Base-by-base conservation (phyloP, 139 green algal genomes). In the Closterium sp. region DNA sequence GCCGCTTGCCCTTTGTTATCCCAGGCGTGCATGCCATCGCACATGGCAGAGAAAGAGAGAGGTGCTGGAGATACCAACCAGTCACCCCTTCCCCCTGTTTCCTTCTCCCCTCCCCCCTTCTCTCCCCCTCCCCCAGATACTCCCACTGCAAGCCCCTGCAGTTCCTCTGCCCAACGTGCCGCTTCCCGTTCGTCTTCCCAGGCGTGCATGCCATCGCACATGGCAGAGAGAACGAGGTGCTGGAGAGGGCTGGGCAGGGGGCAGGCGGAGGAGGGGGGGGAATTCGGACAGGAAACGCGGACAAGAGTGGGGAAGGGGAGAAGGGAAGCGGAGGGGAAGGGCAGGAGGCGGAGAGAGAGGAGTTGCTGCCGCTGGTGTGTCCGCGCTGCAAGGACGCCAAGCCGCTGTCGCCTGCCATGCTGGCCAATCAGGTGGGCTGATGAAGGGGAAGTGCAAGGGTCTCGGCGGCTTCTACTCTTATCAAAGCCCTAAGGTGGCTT, bases 401-500 rank as follows among this genome's bases (percentile, higher is more conserved):
- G 25, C 16, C 55, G 25, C 33, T 94, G 12, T 91, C 91, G 5
- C n/a, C 36, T 85, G 32, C 64, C 84, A 94, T 94, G 91, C 89
- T 94, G 1, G 90, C 91, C 6, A 94, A 94, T 69, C 91, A 94
- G 91, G 91, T 94, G 43, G 4, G 84, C 91, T 28, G 30, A 90
- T 19, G 64, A 12, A 19, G 64, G n/a, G n/a, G n/a, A n/a, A n/a
- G n/a, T n/a, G n/a, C n/a, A n/a, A n/a, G n/a, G n/a, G n/a, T n/a
- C n/a, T n/a, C n/a, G n/a, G n/a, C n/a, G n/a, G n/a, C n/a, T n/a
- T n/a, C n/a, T n/a, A n/a, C n/a, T n/a, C n/a, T n/a, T n/a, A n/a
- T n/a, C n/a, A n/a, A n/a, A n/a, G n/a, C n/a, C n/a, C n/a, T n/a
- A n/a, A n/a, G n/a, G n/a, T n/a, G n/a, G n/a, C n/a, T n/a, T n/a